A percentile compares a stretch with the other conserved stretches of the same genome.
Conservation (phyloP, 2,329 filamentous ascomycete species). For the Talaromyces sp. region DNA sequence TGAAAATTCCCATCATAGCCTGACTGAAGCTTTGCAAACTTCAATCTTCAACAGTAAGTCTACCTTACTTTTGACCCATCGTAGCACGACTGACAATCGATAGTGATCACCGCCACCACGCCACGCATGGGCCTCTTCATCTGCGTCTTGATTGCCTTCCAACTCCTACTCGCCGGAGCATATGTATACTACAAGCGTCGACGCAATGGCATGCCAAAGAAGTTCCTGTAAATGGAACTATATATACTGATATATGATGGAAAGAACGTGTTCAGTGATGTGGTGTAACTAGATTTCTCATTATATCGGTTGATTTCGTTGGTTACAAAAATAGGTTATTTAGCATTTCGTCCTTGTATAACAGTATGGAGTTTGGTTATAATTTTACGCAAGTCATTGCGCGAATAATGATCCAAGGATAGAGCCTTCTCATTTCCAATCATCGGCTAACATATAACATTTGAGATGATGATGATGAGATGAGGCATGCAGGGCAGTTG, state of each 20-base stretch:
- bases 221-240: slow-evolving; percentile 66
- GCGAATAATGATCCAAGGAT: not conserved
- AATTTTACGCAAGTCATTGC: not conserved
- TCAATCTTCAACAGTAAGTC: slow-evolving; percentile 50
- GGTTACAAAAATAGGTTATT: not conserved
- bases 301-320: not conserved
- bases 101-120: slow-evolving; percentile 52
- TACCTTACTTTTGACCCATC: not conserved
- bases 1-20: slow-evolving; percentile 50
- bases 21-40: slow-evolving; percentile 51
- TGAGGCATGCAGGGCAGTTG: not conserved
- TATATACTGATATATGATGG: not conserved
- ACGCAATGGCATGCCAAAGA: slow-evolving; percentile 75
- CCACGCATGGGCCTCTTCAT: slow-evolving; percentile 62
- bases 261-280: not conserved
- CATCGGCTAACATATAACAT: not conserved
- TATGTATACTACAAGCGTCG: slow-evolving; percentile 80
- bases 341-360: not conserved
- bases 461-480: not conserved
- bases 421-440: not conserved
- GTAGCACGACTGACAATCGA: slow-evolving; percentile 1
- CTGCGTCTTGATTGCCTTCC: slow-evolving; percentile 69
- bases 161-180: slow-evolving; percentile 64
- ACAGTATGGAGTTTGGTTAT: not conserved
- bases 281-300: not conserved